Evolutionary conservation across 768 basidiomycete genomes (phyloP), one percentile per base, ranked within the genome.

Genomic region (Mycena crocata): DNA sequence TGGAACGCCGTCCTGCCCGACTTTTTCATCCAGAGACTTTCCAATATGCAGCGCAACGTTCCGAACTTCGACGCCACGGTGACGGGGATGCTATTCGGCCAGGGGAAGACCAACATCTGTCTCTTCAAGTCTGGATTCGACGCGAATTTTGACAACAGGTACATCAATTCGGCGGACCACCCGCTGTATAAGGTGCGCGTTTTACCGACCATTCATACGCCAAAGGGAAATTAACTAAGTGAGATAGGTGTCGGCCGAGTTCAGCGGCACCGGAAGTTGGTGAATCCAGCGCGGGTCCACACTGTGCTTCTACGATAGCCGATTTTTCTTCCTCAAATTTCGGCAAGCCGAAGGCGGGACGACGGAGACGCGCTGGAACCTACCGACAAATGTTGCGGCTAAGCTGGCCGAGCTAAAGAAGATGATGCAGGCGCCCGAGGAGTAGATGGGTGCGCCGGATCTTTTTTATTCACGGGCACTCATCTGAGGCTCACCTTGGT

Each of bases 241-340:
- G 5, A 6, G 48, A 2, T 23, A 49, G 48, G 28, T 31, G 10
- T 23, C 31, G 8, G 14, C 4, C 15, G 37, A 55, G 35, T 55
- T 13, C 54, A 55, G 39, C 14, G 12, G 13, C 15, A 15, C 54
- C 3, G 23, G 13, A 28, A 19, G 34, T 5, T 55, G 26, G 24
- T 55, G 35, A 13, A 55, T 55, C 17, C 23, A 55, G 54, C 37
- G 6, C 12, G 54, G 37, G 24, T 55, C 54, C 21, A 30, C 54
- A 5, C 37, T 55, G 3, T 55, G 54, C 26, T 35, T 55, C 37
- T 55, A 55, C 54, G 54, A 55, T 17, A 42, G 54, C 37, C 54
- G 37, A 6, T 55, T 26, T 14, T 55, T 42, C 37, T 42, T 42
- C 28, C 54, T 55, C 9, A 55, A 55, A 21, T 55, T 55, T 28